Base-by-base conservation (phyloP, 2,329 filamentous ascomycete genomes). In the Diaporthe helianthi region DNA sequence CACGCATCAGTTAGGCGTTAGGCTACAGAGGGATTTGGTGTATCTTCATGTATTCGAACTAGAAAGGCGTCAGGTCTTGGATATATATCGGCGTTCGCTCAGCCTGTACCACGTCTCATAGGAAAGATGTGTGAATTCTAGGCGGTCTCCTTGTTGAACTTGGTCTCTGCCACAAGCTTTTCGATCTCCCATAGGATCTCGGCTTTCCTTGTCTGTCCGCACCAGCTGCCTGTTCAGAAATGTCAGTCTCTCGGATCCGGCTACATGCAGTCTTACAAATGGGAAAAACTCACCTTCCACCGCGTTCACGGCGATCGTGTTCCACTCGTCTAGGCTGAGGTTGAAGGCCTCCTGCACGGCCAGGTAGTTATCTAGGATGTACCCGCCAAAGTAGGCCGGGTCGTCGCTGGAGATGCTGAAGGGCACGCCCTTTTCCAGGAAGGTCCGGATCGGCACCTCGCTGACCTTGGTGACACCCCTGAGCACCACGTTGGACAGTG, bases 391-490 rank as follows among this genome's bases (percentile, higher is more conserved):
- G 76, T 93, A 93, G 13, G 89, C 90, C 70, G 90, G 90, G 76
- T 93, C 90, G 75, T 93, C 91, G 73, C 88, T 91, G 78, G 93
- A 93, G 77, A 93, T 87, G 68, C 87, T 91, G 78, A 93, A 93
- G 71, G 81, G 84, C 47, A 93, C 87, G 0, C 89, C 88, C 7
- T 81, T 81, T 49, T 91, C 86, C 24, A 93, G 78, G 73, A 92
- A 90, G 65, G 80, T 81, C 17, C 88, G 82, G 70, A 93, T 84
- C 0, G 91, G 90, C 41, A 90, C 81, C 64, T 89, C 81, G 24
- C 80, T 77, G 26, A 92, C 80, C 33, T 79, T 78, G 60, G 80
- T 73, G 2, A 89, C 85, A 73, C 85, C 89, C n/a, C 82, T 80
- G 72, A 92, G 76, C 73, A 85, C 82, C 13, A 94, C 87, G 78